Base-by-base conservation (phyloP, 768 basidiomycete species). In the Zangia roseola region DNA sequence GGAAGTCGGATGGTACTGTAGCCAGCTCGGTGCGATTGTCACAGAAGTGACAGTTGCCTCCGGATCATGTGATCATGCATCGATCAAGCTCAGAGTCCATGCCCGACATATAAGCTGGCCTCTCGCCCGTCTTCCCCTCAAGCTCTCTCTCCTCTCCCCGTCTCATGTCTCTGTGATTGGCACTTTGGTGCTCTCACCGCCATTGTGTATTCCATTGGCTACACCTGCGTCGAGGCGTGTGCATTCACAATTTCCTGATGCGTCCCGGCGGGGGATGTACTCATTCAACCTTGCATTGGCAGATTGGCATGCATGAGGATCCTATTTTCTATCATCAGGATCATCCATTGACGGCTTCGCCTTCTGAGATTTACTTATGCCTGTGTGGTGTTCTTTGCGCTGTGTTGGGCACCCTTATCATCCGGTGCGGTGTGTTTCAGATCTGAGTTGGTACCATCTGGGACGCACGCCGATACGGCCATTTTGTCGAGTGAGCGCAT, bases 301-400 rank as follows among this genome's bases (percentile, higher is more conserved):
- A 56, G 54, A 43, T 24, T 36, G 7, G 50, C 38, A 19, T 44
- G 40, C 28, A 35, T 49, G 43, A 59, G 52, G 26, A 20, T 49
- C 19, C 20, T 58, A 24, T 51, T 45, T n/a, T 58, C 55, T 13
- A 49, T 58, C n/a, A 46, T 43, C 23, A 43, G 50, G 5, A 42
- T 58, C 16, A 26, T 49, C 13, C 25, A 43, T n/a, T 9, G 19
- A 16, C 21, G 21, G 21, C 1, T 25, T 25, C 31, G 6, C 13
- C 31, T 49, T 19, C 43, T 28, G 2, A 21, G 16, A n/a, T 28
- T 53, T 10, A 30, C 49, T 5, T 41, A 35, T 16, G 17, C 9
- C 10, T 38, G 46, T 23, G 34, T 14, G 12, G 21, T 16, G 2
- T 41, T 43, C n/a, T 56, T 51, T 24, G 14, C 14, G 13, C 14